These are phyloP conservation scores for Tolypocladium sp. DNA, from an alignment of 2,329 filamentous ascomycete genomes.

Conservation along the genomic window DNA sequence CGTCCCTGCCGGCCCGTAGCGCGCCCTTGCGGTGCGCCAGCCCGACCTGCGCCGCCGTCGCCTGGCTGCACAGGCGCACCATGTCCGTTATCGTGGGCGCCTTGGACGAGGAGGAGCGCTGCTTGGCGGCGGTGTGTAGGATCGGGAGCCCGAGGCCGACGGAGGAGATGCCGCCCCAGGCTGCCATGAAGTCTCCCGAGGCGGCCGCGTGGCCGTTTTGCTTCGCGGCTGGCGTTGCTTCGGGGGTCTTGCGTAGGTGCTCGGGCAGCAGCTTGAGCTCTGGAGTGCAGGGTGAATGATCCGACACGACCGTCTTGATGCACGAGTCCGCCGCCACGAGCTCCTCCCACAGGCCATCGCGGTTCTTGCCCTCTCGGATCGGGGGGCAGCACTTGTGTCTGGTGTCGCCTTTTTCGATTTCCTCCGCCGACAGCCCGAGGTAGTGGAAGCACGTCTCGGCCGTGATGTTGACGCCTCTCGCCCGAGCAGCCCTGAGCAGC, in stretches of 20 bases:
- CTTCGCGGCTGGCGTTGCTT: background rate
- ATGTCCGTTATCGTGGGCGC: slow-evolving; percentile 61
- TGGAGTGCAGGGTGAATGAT: slow-evolving; percentile 94
- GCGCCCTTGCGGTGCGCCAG: slow-evolving; percentile 72
- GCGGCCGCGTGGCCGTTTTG: background rate
- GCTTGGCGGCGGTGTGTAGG: slow-evolving; percentile 67
- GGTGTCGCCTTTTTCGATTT: slow-evolving; percentile 76
- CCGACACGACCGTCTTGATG: slow-evolving; percentile 85
- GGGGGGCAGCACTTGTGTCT: slow-evolving; percentile 93
- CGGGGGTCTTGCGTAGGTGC: slow-evolving; percentile 33
- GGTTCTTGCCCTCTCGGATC: slow-evolving; percentile 73
- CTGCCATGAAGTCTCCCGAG: slow-evolving; percentile 81
- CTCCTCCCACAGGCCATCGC: slow-evolving; percentile 81
- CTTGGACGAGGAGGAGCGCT: slow-evolving; percentile 40
- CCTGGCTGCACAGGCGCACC: slow-evolving; percentile 74
- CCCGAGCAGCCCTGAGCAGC: slow-evolving; percentile 64
- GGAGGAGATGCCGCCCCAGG: slow-evolving; percentile 93
- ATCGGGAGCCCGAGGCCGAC: slow-evolving; percentile 90
- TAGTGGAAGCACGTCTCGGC: slow-evolving; percentile 97
- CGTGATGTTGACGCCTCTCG: slow-evolving; percentile 71
- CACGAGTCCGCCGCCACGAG: slow-evolving; percentile 62
- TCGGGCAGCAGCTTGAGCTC: slow-evolving; percentile 81
- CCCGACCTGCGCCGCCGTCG: slow-evolving; percentile 83
- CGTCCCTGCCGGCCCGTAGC: slow-evolving; percentile 70
- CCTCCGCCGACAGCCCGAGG: slow-evolving; percentile 73